A percentile compares a stretch with the other conserved stretches of the same genome.
phyloP scores from a whole-genome alignment of 345 rosid genomes.

The Physaria fendleri region DNA sequence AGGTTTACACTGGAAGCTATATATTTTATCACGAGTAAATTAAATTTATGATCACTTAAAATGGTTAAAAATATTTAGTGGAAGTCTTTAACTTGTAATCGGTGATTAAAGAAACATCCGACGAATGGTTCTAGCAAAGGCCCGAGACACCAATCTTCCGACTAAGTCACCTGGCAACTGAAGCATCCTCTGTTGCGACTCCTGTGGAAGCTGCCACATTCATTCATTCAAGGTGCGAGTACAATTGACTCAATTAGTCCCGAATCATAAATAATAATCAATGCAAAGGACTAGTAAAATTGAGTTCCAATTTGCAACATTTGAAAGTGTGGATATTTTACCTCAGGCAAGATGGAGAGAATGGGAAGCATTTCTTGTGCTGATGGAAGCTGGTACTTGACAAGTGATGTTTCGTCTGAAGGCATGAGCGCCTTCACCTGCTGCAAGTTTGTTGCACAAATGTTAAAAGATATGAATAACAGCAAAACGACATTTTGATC shows the following conservation, averaged over 20 bases:
- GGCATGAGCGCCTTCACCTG: constrained; percentile 33
- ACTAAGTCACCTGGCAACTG: constrained; percentile 69
- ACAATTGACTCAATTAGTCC: background rate
- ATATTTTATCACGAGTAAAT: too few species aligned
- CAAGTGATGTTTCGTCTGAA: constrained; percentile 35
- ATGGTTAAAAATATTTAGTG: too few species aligned
- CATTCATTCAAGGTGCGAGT: too few species aligned
- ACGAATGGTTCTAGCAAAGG: constrained; percentile 65
- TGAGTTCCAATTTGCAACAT: background rate
- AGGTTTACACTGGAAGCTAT: too few species aligned
- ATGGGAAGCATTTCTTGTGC: constrained; percentile 57
- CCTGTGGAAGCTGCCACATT: constrained; percentile 67
- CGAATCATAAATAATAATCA: background rate
- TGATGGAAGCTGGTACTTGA: constrained; percentile 42
- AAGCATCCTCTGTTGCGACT: constrained; percentile 65
- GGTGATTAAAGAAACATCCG: constrained; percentile 51
- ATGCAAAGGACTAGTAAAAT: background rate
- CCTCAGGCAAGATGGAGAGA: constrained; percentile 76
- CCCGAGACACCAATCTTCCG: constrained; percentile 69
- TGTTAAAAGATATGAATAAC: background rate
- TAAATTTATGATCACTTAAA: too few species aligned
- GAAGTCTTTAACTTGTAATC: too few species aligned
- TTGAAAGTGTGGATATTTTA: constrained; percentile 22
- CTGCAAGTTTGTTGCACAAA: constrained; percentile 30
- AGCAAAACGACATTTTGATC: background rate